Base-by-base conservation (phyloP, 176 grass and related monocot genomes). In the Themeda triandra region DNA sequence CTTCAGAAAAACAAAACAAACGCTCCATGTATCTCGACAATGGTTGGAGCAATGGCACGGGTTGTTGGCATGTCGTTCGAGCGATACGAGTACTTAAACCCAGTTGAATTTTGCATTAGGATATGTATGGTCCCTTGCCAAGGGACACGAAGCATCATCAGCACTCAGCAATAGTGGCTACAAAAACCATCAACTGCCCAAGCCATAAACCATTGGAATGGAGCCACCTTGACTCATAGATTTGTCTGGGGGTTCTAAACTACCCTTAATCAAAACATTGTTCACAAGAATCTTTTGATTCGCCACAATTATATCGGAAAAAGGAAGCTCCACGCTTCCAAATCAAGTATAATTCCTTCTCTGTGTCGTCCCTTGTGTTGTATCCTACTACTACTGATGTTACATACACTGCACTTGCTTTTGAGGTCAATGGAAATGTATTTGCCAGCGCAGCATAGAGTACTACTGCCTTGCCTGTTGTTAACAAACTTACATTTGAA, bases 41-140 rank as follows among this genome's bases (percentile, higher is more conserved):
- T 83, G 13, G 45, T 82, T 90, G 83, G 88, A 76, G 71, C 53
- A 89, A 32, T 58, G 71, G 28, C 54, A 66, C 35, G 77, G 18
- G 79, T 83, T 45, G 80, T 77, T 86, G 67, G 46, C 35, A n/a
- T 79, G 80, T 79, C 59, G 23, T 78, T 78, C 32, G 9, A 37
- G 23, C 19, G 23, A 39, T 73, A 35, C 21, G 1, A 60, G 4
- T 29, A 69, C 31, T 81, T 58, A 23, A 46, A 62, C 60, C 46
- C 23, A 4, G 21, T 59, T 59, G 56, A 41, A 3, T 41, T 71
- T 45, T 23, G 23, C 62, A 68, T 62, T 82, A 82, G 48, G n/a
- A 73, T 82, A 90, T 60, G 36, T 36, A 29, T 82, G 42, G 66
- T 82, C 58, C 72, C 78, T 77, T 82, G 53, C 66, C 65, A 56